Percentiles rank a stretch among this genome's conserved stretches.
Conservation (phyloP, 129 eudicot genomes). For the Centrapalus pauciflorus region DNA sequence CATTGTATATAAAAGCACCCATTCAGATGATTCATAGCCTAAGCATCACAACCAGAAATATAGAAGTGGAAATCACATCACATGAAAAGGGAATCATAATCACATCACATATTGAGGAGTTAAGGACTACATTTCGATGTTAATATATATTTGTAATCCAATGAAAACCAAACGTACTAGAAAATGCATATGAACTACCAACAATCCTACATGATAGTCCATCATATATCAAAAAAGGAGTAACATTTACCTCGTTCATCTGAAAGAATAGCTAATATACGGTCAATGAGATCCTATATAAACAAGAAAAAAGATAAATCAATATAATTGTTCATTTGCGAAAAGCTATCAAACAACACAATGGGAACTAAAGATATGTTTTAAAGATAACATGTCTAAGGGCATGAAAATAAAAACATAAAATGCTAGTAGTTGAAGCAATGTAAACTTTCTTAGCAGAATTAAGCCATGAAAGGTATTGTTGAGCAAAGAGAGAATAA, state of each 20-base stretch:
- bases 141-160: neutral
- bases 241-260: slow-evolving; percentile 68
- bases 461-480: neutral
- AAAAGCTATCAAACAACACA: neutral
- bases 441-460: neutral
- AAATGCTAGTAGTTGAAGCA: neutral
- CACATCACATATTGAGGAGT: neutral
- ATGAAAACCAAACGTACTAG: neutral
- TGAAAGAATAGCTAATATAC: slow-evolving; percentile 62
- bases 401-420: slow-evolving; percentile 6
- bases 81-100: neutral
- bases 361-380: neutral
- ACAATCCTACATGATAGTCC: neutral
- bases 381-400: neutral
- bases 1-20: neutral
- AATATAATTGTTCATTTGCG: neutral
- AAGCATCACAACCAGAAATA: neutral
- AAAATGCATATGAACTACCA: neutral
- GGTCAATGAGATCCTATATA: slow-evolving; percentile 81
- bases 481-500: neutral
- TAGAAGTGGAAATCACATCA: neutral
- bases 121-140: neutral
- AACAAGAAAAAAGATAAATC: slow-evolving; percentile 16
- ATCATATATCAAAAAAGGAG: neutral
- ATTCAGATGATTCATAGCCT: neutral